Conservation (phyloP, 2,329 filamentous ascomycete species). For the Coniella lustricola region DNA sequence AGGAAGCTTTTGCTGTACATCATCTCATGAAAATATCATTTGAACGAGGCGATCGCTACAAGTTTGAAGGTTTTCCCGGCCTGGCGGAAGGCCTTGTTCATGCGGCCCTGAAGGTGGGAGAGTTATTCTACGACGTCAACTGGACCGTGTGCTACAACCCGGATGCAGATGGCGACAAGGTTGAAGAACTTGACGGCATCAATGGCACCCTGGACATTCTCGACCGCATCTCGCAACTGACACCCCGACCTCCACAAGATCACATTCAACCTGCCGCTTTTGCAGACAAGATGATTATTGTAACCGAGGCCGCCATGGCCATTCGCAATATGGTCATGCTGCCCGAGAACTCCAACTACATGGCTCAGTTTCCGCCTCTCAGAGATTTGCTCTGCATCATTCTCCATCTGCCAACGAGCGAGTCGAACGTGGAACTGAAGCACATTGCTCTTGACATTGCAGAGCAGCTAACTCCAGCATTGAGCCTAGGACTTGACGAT, state of each 20-base stretch:
- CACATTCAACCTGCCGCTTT: constrained; percentile 68
- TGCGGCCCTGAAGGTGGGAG: constrained; percentile 72
- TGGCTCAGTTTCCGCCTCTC: constrained; percentile 66
- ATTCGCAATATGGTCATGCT: constrained; percentile 95
- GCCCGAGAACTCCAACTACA: constrained; percentile 76
- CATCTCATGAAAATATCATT: constrained; percentile 94
- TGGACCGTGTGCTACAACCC: constrained; percentile 70
- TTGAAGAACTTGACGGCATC: constrained; percentile 43
- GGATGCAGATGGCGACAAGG: constrained; percentile 45
- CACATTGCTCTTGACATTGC: constrained; percentile 88
- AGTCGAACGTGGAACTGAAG: constrained; percentile 74
- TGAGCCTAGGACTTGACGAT: constrained; percentile 64
- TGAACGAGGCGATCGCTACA: constrained; percentile 91
- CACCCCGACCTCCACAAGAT: constrained; percentile 52
- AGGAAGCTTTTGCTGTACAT: constrained; percentile 88
- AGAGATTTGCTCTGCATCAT: constrained; percentile 79
- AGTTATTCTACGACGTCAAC: constrained; percentile 71
- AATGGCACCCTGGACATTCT: constrained; percentile 68
- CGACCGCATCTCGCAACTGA: constrained; percentile 60
- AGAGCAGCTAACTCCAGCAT: constrained; percentile 80
- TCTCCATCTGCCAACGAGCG: constrained; percentile 66
- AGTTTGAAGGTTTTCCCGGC: constrained; percentile 84
- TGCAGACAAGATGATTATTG: constrained; percentile 62
- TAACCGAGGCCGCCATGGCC: constrained; percentile 82
- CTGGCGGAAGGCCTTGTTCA: constrained; percentile 83